Conservation (phyloP, 345 rosid species). For the Eucalyptus dawsonii region DNA sequence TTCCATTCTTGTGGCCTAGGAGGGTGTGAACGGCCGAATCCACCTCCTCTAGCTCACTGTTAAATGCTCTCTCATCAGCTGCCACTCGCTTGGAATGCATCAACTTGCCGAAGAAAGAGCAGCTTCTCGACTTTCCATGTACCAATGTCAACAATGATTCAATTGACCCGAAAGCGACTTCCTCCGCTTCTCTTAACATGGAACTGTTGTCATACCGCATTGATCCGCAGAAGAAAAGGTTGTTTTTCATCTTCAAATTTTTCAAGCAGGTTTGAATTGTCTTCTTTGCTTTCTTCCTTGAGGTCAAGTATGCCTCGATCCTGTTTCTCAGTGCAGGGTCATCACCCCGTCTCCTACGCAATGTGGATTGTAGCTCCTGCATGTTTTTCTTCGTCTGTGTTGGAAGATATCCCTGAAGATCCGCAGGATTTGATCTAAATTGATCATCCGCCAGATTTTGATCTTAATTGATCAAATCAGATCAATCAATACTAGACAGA, state of each 20-base stretch:
- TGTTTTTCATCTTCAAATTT: background rate
- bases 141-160: conserved; percentile 24
- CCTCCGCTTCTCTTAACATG: conserved; percentile 17
- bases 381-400: background rate
- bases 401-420: no score
- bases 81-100: conserved; percentile 7
- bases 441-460: no score
- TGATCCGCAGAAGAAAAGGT: background rate
- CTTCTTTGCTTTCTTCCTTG: conserved; percentile 26
- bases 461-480: no score
- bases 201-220: background rate
- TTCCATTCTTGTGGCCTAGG: background rate
- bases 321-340: background rate
- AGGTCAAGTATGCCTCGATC: conserved; percentile 22
- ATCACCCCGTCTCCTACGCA: conserved; percentile 5
- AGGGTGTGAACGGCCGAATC: conserved; percentile 12
- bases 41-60: conserved; percentile 12
- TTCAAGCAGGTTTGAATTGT: conserved; percentile 20
- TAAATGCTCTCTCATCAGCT: conserved; percentile 1
- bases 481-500: no score
- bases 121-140: conserved; percentile 11
- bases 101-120: conserved; percentile 24
- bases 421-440: no score
- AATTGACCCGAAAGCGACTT: conserved; percentile 1
- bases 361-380: conserved; percentile 7